A percentile compares a stretch with the other conserved stretches of the same genome.
These are phyloP conservation scores for Zygoascus meyerae DNA, from an alignment of 1,139 yeast species.

Conservation along the genomic window DNA sequence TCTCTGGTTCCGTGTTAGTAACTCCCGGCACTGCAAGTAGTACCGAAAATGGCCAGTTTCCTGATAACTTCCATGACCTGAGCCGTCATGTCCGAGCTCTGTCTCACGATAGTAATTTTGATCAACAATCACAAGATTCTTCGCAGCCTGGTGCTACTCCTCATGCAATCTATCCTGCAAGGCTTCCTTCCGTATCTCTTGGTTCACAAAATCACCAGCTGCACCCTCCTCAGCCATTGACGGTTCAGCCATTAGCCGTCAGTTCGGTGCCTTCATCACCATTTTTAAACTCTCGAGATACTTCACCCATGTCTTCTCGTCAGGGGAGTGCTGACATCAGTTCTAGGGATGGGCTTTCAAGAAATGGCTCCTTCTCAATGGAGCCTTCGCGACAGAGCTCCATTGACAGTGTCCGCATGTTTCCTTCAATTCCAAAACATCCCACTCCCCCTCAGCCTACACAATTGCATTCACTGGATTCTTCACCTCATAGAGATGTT, in stretches of 20 bases:
- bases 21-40: constrained; percentile 3
- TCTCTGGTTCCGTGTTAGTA: constrained; percentile 7
- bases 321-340: constrained; percentile 20
- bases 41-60: constrained; percentile 3
- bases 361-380: background rate
- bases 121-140: background rate
- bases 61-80: constrained; percentile 6
- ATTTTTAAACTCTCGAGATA: background rate
- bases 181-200: background rate
- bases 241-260: background rate
- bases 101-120: constrained; percentile 18
- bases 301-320: constrained; percentile 1
- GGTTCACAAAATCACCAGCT: background rate
- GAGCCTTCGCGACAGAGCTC: constrained; percentile 14
- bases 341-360: constrained; percentile 3
- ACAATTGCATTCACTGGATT: constrained; percentile 12
- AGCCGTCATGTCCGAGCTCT: constrained; percentile 18
- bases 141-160: background rate
- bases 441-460: no score
- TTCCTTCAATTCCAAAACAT: no score
- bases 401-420: no score
- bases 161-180: background rate
- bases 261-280: constrained; percentile 5
- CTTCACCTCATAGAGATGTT: constrained; percentile 30
- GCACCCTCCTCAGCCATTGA: constrained; percentile 1